These are phyloP conservation scores for Sphaerobolus stellatus DNA, from an alignment of 1,284 basidiomycete genomes.

Conservation along the genomic window DNA sequence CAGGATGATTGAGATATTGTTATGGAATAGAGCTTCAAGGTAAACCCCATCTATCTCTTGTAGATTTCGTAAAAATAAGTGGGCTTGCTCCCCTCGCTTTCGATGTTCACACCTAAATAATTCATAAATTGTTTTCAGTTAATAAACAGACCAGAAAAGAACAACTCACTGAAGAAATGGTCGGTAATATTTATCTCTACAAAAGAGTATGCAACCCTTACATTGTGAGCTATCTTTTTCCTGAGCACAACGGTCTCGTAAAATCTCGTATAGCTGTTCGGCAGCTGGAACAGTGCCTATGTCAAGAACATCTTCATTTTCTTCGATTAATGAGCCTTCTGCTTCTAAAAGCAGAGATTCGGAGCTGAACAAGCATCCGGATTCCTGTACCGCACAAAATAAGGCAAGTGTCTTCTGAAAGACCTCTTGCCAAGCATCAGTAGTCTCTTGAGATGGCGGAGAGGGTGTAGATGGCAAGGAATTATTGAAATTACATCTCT, in stretches of 20 bases:
- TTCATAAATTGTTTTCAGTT: not conserved
- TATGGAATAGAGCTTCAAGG: constrained; percentile 20
- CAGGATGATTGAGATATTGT: not conserved
- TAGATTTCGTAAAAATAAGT: constrained; percentile 22
- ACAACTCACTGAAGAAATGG: constrained; percentile 9
- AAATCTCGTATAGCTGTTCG: not conserved
- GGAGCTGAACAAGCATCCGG: constrained; percentile 19
- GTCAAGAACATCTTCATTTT: not conserved
- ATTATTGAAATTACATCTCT: not conserved
- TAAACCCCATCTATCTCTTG: constrained; percentile 25
- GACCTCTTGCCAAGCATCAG: constrained; percentile 18
- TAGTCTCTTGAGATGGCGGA: constrained; percentile 2
- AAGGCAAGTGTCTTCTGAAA: constrained; percentile 22
- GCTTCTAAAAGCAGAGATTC: not conserved
- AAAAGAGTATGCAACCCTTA: not conserved
- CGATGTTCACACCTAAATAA: constrained; percentile 16
- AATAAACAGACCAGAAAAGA: not conserved
- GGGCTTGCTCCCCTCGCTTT: constrained; percentile 6
- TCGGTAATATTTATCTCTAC: not conserved
- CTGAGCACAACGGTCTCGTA: not conserved
- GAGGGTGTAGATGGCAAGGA: not conserved
- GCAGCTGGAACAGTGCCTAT: not conserved
- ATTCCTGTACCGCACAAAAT: constrained; percentile 19
- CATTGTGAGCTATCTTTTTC: not conserved
- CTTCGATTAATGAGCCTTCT: not conserved